Base-by-base conservation (phyloP, 306 rosid genomes). In the Pachyrhizus erosus region DNA sequence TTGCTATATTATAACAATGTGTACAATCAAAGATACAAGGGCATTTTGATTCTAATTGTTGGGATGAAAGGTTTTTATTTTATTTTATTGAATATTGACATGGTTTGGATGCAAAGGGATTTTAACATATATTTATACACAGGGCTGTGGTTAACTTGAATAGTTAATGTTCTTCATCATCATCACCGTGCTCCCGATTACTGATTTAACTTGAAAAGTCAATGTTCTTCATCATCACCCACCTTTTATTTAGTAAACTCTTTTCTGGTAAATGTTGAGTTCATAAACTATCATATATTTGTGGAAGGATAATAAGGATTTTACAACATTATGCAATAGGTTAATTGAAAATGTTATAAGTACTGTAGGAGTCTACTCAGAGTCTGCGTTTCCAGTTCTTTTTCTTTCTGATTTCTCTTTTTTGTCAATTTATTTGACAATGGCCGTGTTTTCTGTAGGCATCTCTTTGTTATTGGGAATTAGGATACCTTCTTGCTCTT, bases 41-140 rank as follows among this genome's bases (percentile, higher is more conserved):
- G 33, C 78, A 31, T 68, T 79, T 75, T 73, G 34, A 67, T 74
- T 76, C 69, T 80, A 61, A 46, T 55, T 51, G 57, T 29, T 23
- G 70, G 31, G 77, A 21, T 66, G 71, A n/a, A 21, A 60, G 21
- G 31, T 70, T 40, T 54, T 60, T 0, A 48, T 33, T 23, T 48
- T 33, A 10, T 58, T 37, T 57, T 24, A 31, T 75, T 70, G 18
- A 75, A 61, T 80, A 70, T 79, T 33, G 61, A n/a, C 7, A 27
- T 48, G 61, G 55, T 43, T 66, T 58, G 23, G 39, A 45, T 83
- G 37, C 57, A 29, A 64, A 42, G 58, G 45, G 51, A 37, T 73
- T 66, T 73, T 40, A 23, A 29, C 46, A 29, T 70, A 72, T 52
- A 43, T 42, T 57, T 68, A 60, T 58, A 10, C 54, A 13, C 10